Evolutionary conservation across 2,329 filamentous ascomycete species (phyloP), one percentile per base, ranked within the genome.

Genomic region (Rugonectria rugulosa): DNA sequence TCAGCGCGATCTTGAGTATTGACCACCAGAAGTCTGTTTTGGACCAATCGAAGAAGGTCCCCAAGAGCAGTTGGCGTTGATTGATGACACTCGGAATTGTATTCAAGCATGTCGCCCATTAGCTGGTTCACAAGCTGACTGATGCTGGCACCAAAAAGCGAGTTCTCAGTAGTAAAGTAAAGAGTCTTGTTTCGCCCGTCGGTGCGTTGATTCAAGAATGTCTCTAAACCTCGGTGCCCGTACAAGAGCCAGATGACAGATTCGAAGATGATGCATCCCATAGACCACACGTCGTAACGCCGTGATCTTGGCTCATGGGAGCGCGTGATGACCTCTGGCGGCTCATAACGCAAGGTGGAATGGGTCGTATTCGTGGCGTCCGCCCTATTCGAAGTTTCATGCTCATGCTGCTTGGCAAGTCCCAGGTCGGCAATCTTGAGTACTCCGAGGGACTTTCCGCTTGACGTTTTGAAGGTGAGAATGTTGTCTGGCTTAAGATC

Each of bases 251-350:
- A 73, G 5, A 70, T 61, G 3, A 66, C 17, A 1, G 65, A 66
- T 43, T 73, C 70, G 1, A 73, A 51, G 0, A 62, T 60, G 6
- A 73, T 64, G 21, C 68, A 71, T 0, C 70, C 71, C 42, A 72
- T 59, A 0, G 69, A 70, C 71, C 70, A 73, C 4, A 65, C 58
- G 6, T 73, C 70, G 11, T 70, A 73, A 0, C 53, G 53, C 0
- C 68, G 60, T 0, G 70, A 69, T 4, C 60, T 41, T 1, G 58
- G 43, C 9, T 44, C 4, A 0, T 27, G 15, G 20, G 9, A 34
- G 4, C 17, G 53, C 3, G 31, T 62, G 10, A 42, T 51, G 0
- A 49, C 52, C 14, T 65, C 62, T 5, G 62, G 62, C 2, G 62
- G 54, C 27, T 60, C 59, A 9, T 64, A 64, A 6, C 54, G 59